Base-by-base conservation (phyloP, 805 yeast species). In the Kodamaea fukazawae region DNA sequence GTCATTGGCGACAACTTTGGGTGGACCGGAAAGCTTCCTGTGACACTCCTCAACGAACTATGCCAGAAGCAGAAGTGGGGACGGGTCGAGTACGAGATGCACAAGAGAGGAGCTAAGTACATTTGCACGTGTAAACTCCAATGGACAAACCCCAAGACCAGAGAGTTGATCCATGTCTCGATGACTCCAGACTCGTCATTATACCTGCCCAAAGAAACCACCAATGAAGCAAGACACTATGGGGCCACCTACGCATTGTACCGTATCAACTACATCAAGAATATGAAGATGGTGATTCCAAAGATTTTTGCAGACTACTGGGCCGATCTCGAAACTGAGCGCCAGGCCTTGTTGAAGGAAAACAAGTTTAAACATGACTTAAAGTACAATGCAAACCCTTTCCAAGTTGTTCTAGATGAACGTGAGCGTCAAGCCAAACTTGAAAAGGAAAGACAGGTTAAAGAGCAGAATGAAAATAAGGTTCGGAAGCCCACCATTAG, bases 21-120 rank as follows among this genome's bases (percentile, higher is more conserved):
- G 20, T 89, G 96, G 96, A 89, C 96, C 0, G 99, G 99, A 1
- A 91, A 91, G 53, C 68, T 91, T 11, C 98, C 99, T 0, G 88
- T 86, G 2, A 81, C 93, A 0, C 61, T 91, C 12, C 71, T 91
- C 4, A 87, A 87, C 53, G 99, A 91, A 54, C 83, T 81, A 47
- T 85, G 93, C 46, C 96, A 87, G 58, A 85, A 83, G 57, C 79
- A 76, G 43, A 87, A 88, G 61, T 91, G 99, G 99, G 83, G 81
- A 43, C 83, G 82, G 48, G 95, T 87, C 3, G 81, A 75, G 15
- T 86, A 87, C 49, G 90, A 86, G 35, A 81, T 83, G 85, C 73
- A 64, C 32, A 56, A 61, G 46, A 44, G 34, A 46, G 29, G 54
- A 51, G 34, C 15, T 4, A 30, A 36, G 34, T 40, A n/a, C 13